Evolutionary conservation across 108 stramenopile genomes (phyloP), one percentile per base, ranked within the genome.

Genomic region (Fistulifera solaris): DNA sequence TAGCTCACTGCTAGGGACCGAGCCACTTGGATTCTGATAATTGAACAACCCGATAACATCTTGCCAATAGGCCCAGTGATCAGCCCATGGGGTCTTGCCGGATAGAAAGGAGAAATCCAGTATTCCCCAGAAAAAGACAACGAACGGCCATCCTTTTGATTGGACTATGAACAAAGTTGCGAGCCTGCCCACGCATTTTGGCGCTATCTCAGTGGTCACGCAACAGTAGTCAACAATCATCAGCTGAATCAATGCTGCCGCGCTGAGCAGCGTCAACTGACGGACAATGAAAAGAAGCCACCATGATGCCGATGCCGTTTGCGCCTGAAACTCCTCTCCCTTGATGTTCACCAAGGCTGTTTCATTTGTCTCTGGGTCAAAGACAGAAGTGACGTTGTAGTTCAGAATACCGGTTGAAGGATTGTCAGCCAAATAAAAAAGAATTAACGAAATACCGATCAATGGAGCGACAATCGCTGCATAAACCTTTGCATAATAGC

Each of bases 61-160:
- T 26, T 68, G 75, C 74, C 75, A 83, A 62, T 56, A 73, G 13
- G 26, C 26, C 79, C 72, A 77, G 59, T 76, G 75, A 26, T 61
- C 58, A 6, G 67, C 63, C 38, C 63, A 76, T n/a, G 27, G 39
- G 41, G 64, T 52, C 22, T 25, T 38, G 13, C 77, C 77, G 41
- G 48, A 71, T 15, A 78, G 40, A 49, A 65, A 27, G 19, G 54
- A 8, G 52, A 71, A 59, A 46, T 67, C 40, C 19, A n/a, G 52
- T 21, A 73, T 18, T 28, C 38, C 26, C 76, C 76, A 77, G 19
- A 67, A 63, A 5, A 49, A 48, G 1, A 73, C 7, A 45, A 35
- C 48, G 19, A 51, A 73, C 15, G 75, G 75, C 72, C 72, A 76
- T 15, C 75, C 75, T 54, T 28, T 72, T 54, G 67, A 51, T 58